These are phyloP conservation scores for Bremia lactucae DNA, from an alignment of 352 stramenopile species.

Conservation along the genomic window DNA sequence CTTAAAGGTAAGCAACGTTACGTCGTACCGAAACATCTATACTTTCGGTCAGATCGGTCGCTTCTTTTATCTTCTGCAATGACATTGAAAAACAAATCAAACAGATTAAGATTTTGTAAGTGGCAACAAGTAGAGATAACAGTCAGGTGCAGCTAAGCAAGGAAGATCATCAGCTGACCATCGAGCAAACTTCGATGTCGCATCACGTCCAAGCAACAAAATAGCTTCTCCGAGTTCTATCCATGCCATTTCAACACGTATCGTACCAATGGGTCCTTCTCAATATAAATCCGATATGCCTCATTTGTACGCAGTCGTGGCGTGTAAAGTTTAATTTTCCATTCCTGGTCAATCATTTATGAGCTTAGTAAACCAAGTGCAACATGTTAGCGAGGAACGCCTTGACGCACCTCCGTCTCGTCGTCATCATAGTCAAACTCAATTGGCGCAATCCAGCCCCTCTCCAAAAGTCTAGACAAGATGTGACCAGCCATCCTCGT, in stretches of 20 bases:
- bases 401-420: conserved; percentile 25
- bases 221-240: no score
- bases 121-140: no score
- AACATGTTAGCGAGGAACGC: not conserved
- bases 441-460: conserved; percentile 49
- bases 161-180: no score
- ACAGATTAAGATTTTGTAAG: no score
- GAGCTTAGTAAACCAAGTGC: not conserved
- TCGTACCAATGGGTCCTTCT: conserved; percentile 59
- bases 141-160: no score
- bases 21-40: conserved; percentile 14
- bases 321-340: conserved; percentile 44
- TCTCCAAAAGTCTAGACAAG: conserved; percentile 41
- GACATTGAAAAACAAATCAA: no score
- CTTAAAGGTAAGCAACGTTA: not conserved
- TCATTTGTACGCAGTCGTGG: conserved; percentile 56
- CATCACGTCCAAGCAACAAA: conserved; percentile 4
- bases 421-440: conserved; percentile 36
- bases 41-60: conserved; percentile 5
- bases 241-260: not conserved
- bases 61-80: conserved; percentile 12
- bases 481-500: conserved; percentile 34
- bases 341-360: conserved; percentile 15
- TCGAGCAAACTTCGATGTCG: no score
- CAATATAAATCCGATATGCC: conserved; percentile 75